Percentiles rank a stretch among this genome's conserved stretches.
These are phyloP conservation scores for Thermomucor indicae-seudaticae DNA, from an alignment of 371 early-diverging fungal genomes.

Conservation along the genomic window DNA sequence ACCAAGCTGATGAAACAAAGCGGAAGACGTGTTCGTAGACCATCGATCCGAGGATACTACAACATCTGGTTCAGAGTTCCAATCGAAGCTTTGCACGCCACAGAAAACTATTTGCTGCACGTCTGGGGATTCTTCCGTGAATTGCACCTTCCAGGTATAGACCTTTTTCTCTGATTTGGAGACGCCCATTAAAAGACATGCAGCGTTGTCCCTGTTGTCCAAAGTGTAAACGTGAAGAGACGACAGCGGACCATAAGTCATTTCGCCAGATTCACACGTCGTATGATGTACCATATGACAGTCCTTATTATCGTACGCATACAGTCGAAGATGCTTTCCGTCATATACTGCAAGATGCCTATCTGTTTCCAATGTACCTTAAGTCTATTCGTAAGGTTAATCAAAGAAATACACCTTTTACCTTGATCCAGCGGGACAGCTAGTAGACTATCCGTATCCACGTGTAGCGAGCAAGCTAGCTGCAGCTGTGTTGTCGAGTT, in stretches of 20 bases:
- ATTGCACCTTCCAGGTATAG: conserved; percentile 22
- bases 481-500: conserved; percentile 27
- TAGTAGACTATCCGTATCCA: too few relatives aligned
- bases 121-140: not conserved
- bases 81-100: conserved; percentile 4
- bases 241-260: conserved; percentile 8
- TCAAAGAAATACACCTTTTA: not conserved
- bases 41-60: not conserved
- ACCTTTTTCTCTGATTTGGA: conserved; percentile 9
- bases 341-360: conserved; percentile 35
- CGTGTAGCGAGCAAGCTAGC: conserved; percentile 21
- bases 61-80: not conserved
- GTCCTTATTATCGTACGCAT: conserved; percentile 22
- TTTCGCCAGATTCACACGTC: conserved; percentile 14
- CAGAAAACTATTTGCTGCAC: not conserved
- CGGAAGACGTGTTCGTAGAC: conserved; percentile 7
- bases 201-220: not conserved
- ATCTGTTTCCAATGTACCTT: conserved; percentile 13
- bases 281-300: conserved; percentile 27
- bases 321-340: conserved; percentile 23
- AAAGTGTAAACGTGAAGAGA: conserved; percentile 29
- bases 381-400: not conserved
- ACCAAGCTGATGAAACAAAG: conserved; percentile 2
- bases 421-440: conserved; percentile 32
- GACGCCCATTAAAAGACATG: conserved; percentile 6